Base-by-base conservation (phyloP, 2,329 filamentous ascomycete species). In the Botrytis medusae region DNA sequence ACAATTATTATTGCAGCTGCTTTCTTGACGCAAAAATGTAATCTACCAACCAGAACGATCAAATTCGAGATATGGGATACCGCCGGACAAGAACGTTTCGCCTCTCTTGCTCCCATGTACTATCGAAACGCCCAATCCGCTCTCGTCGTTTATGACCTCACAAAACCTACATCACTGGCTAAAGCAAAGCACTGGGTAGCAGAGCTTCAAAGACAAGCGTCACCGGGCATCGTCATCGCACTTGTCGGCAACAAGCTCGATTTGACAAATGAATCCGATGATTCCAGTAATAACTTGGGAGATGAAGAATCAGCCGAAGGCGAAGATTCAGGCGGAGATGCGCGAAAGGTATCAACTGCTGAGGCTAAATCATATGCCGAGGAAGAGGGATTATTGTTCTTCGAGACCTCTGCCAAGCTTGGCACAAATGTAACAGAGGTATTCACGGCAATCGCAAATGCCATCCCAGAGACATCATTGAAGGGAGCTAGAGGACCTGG, bases 141-240 rank as follows among this genome's bases (percentile, higher is more conserved):
- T 22, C 92, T 99, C 78, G 95, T 99, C 75, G 95, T 98, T 82
- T 99, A 98, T 89, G 95, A 99, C 82, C 91, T 99, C 79, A 99
- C 96, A 76, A 98, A 98, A 84, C 93, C 95, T 61, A 96, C 94
- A 68, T 97, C 94, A 65, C 91, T 99, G 78, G 90, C 94, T 84
- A 98, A 99, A 86, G 96, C 96, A 71, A 97, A 97, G 85, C 95
- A 98, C 87, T 99, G 95, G 95, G 95, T 99, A 72, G 95, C 95
- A 73, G 95, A 99, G 84, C 89, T 99, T 73, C 95, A 98, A 85
- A 91, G 95, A 81, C 96, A 99, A 84, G 96, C 96, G 1, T 96
- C 93, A 18, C 95, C 95, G 3, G 95, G 95, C 40, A 98, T 99
- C 79, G 95, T 98, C 74, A 98, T 99, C 80, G 94, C 95, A 72